Base-by-base conservation (phyloP, 495 filamentous ascomycete species). In the Lophiostoma macrostomum region DNA sequence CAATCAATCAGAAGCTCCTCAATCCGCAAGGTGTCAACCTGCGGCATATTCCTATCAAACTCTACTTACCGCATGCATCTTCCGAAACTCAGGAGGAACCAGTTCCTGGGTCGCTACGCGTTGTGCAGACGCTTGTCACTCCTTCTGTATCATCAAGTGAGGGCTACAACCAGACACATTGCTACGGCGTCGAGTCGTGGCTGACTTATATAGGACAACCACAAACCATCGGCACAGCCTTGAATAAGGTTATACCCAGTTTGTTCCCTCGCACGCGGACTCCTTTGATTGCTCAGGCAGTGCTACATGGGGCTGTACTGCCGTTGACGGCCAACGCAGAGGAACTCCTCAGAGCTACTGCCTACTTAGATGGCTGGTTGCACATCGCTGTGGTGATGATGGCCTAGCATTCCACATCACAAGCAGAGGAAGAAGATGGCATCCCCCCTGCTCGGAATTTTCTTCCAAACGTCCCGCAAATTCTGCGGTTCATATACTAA, bases 361-460 rank as follows among this genome's bases (percentile, higher is more conserved):
- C 89, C 0, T 97, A 97, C 70, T 81, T 87, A 0, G 93, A 98
- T 69, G 93, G 93, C 1, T 98, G 91, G 84, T 66, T 95, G 16
- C 88, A 91, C 72, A 65, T 97, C 11, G 86, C 87, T 34, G 78
- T 98, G 5, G 76, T 84, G n/a, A 87, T 95, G 85, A 74, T 86
- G 64, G 75, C 68, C 27, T 72, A 46, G 19, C 13, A 14, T 6
- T 37, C 34, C n/a, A 19, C 42, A 19, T n/a, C 27, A n/a, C n/a
- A n/a, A n/a, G n/a, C n/a, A n/a, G n/a, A n/a, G n/a, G n/a, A n/a
- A n/a, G n/a, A n/a, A n/a, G n/a, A n/a, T n/a, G n/a, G n/a, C n/a
- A n/a, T n/a, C n/a, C n/a, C n/a, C n/a, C n/a, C n/a, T n/a, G n/a
- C n/a, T n/a, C n/a, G n/a, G n/a, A n/a, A n/a, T n/a, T n/a, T n/a